phyloP scores from a whole-genome alignment of 2,329 filamentous ascomycete species.

The Cordyceps cicadae region DNA sequence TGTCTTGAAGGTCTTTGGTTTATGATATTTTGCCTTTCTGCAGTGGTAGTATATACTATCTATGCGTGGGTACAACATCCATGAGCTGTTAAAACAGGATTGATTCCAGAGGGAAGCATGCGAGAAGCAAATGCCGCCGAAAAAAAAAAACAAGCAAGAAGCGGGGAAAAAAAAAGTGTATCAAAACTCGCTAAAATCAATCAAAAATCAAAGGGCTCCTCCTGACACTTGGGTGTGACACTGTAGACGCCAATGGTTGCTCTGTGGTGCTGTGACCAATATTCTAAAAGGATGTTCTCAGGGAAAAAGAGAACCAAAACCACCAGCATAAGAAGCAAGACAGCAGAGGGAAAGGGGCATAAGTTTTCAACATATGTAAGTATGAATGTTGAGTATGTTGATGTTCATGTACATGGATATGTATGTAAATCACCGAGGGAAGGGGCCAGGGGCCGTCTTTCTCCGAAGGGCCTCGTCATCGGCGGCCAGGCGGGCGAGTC shows the following conservation, averaged over 20 bases:
- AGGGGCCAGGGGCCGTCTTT: slow-evolving; percentile 34
- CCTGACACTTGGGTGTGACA: not conserved
- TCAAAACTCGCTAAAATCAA: slow-evolving; percentile 5
- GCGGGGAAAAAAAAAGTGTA: not conserved
- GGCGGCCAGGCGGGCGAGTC: slow-evolving; percentile 28
- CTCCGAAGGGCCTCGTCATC: slow-evolving; percentile 41
- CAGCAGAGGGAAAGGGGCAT: not conserved
- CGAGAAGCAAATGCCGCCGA: not conserved
- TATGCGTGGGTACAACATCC: slow-evolving; percentile 3
- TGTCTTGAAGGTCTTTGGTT: not conserved
- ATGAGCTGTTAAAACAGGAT: not conserved
- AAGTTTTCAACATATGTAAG: not conserved
- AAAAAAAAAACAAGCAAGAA: not conserved
- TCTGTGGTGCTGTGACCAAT: not conserved
- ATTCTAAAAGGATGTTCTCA: not conserved
- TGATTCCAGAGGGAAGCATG: not conserved
- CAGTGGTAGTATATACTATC: slow-evolving; percentile 8
- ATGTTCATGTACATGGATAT: too few relatives aligned
- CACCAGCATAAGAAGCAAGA: not conserved
- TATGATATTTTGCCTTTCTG: not conserved
- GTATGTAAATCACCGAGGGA: slow-evolving; percentile 20
- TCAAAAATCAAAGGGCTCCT: not conserved
- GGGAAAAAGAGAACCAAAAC: not conserved
- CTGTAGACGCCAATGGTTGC: not conserved
- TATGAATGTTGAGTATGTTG: not conserved